Percentiles rank a stretch among this genome's conserved stretches.
phyloP scores from a whole-genome alignment of 140 eudicot genomes.

The Flaveria floridana region DNA sequence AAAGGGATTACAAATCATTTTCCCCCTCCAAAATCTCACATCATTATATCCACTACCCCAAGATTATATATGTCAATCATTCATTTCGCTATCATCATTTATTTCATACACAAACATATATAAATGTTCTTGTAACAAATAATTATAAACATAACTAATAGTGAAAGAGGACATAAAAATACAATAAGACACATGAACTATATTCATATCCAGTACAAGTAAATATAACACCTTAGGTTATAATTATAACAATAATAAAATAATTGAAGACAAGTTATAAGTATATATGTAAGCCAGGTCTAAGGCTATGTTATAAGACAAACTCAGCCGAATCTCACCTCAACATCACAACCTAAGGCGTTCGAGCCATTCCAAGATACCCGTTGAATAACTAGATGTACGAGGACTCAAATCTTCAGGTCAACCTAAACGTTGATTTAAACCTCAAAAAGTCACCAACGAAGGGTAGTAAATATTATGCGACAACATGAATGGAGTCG shows the following conservation, averaged over 20 bases:
- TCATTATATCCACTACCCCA: conserved; percentile 4
- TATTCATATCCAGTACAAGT: not conserved
- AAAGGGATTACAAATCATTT: not conserved
- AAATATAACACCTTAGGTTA: not conserved
- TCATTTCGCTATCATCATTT: conserved; percentile 16
- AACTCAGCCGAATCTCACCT: too few species aligned
- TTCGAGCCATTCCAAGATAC: too few species aligned
- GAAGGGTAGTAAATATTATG: not conserved
- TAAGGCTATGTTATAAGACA: too few species aligned
- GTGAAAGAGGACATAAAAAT: not conserved
- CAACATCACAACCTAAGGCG: too few species aligned
- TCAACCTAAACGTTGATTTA: too few species aligned
- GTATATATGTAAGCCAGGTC: too few species aligned
- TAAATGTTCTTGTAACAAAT: not conserved
- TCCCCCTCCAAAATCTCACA: conserved; percentile 3
- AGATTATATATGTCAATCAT: not conserved
- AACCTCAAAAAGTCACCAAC: not conserved
- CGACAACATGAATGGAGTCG: not conserved
- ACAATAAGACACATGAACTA: not conserved
- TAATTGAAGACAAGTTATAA: too few species aligned
- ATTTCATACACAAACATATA: not conserved
- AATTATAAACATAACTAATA: too few species aligned
- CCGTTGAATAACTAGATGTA: too few species aligned
- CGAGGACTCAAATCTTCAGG: too few species aligned
- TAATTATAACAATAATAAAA: too few species aligned